phyloP scores from a whole-genome alignment of 2,329 filamentous ascomycete species.

The Parastagonospora nodorum region DNA sequence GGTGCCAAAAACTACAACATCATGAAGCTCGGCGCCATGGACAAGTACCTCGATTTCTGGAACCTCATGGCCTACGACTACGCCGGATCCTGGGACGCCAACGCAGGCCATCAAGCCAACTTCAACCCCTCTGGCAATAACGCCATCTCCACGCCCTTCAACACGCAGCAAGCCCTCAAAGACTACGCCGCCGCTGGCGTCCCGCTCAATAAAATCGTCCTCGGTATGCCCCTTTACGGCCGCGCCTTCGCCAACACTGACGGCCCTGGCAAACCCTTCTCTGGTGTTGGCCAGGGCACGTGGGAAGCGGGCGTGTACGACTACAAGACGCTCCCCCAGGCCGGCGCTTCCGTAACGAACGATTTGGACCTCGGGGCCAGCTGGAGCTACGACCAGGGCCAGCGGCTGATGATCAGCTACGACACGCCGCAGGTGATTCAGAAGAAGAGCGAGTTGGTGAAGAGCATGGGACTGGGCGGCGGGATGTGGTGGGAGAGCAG shows the following conservation, averaged over 20 bases:
- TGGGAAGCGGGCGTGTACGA: conserved; percentile 46
- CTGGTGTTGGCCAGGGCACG: conserved; percentile 36
- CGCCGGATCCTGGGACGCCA: conserved; percentile 42
- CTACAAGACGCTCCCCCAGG: conserved; percentile 41
- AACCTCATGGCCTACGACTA: conserved; percentile 87
- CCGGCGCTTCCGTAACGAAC: conserved; percentile 26
- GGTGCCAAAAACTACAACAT: conserved; percentile 52
- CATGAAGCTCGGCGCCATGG: conserved; percentile 52
- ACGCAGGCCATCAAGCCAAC: conserved; percentile 43
- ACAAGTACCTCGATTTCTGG: conserved; percentile 57
- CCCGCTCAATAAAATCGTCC: conserved; percentile 39
- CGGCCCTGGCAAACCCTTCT: conserved; percentile 39
- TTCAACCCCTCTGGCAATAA: conserved; percentile 29
- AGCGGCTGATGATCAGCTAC: conserved; percentile 37
- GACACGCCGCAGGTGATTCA: conserved; percentile 41
- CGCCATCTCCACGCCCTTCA: conserved; percentile 40
- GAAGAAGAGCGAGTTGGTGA: conserved; percentile 34
- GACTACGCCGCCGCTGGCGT: conserved; percentile 42
- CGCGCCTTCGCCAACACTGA: conserved; percentile 42
- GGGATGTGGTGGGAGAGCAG: conserved; percentile 48
- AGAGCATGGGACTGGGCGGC: conserved; percentile 37
- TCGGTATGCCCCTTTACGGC: conserved; percentile 47
- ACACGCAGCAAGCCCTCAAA: conserved; percentile 35
- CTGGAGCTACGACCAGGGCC: conserved; percentile 36
- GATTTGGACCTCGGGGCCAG: conserved; percentile 32